Base-by-base conservation (phyloP, 2,329 filamentous ascomycete genomes). In the Torrubiella hemipterigena region DNA sequence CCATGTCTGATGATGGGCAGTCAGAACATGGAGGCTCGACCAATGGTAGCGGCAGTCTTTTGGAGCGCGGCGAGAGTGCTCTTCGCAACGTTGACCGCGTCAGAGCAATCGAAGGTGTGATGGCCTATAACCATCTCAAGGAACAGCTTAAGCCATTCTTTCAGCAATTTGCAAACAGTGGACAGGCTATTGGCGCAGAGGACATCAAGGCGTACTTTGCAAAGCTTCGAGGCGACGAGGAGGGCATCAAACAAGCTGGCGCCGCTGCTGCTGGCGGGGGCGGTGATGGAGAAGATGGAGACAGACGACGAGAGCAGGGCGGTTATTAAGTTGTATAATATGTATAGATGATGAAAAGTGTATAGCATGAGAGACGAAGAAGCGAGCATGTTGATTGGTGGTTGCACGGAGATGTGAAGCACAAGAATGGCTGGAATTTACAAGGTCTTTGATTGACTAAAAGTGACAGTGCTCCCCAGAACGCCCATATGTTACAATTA, bases 151-250 rank as follows among this genome's bases (percentile, higher is more conserved):
- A 89, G 63, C 78, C 79, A 0, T 96, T 98, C 52, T 74, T 98
- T 47, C 77, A 87, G 56, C 81, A 93, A 26, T 98, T 94, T 52
- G 91, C 91, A 1, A 85, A 95, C 50, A 93, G 80, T 39, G 89
- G 89, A 1, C 65, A 82, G 54, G 77, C 83, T 0, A 87, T 98
- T 15, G 79, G 85, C 2, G 89, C 89, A 1, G 91, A 98, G 50
- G 87, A 96, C 56, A 91, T 98, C 56, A 98, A 95, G 56, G 74
- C 74, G 3, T 94, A 95, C 53, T 98, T 98, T 67, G 89, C 89
- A 31, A 89, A 91, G 60, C 58, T 98, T 43, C 72, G 91, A 40
- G 91, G 91, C 36, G 91, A 96, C 54, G 82, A 85, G 27, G 63
- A 81, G 44, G 81, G 65, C 0, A 83, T 85, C 34, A 64, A 63